These are phyloP conservation scores for Tolypocladium cylindrosporum DNA, from an alignment of 2,329 filamentous ascomycete species.

Conservation along the genomic window DNA sequence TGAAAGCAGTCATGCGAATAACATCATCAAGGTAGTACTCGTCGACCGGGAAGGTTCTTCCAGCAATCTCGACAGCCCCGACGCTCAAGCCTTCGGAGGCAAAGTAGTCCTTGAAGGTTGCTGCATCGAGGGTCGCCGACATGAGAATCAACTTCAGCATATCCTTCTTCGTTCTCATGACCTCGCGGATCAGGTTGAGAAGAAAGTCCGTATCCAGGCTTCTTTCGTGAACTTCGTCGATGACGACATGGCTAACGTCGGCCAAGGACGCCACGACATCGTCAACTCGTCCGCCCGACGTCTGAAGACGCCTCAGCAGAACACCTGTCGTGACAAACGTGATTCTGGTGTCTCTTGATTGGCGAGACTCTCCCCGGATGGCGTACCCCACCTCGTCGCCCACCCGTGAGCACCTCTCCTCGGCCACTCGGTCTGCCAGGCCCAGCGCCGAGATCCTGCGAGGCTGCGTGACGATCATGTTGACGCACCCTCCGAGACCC, in stretches of 20 bases:
- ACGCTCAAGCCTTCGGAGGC: constrained; percentile 56
- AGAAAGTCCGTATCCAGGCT: constrained; percentile 93
- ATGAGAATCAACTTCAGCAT: constrained; percentile 86
- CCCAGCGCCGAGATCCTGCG: constrained; percentile 89
- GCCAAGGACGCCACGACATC: constrained; percentile 74
- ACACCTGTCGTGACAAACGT: constrained; percentile 96
- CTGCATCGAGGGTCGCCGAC: constrained; percentile 90
- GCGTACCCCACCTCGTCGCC: constrained; percentile 86
- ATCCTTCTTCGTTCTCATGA: constrained; percentile 63
- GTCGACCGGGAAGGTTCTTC: constrained; percentile 79
- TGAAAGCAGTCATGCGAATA: constrained; percentile 67
- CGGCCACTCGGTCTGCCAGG: constrained; percentile 86
- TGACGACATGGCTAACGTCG: constrained; percentile 88
- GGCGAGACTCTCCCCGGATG: constrained; percentile 82
- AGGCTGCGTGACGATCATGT: constrained; percentile 93
- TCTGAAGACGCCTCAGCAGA: constrained; percentile 80
- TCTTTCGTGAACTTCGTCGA: constrained; percentile 94
- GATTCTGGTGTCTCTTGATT: constrained; percentile 67
- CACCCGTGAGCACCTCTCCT: constrained; percentile 73
- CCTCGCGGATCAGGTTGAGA: constrained; percentile 75
- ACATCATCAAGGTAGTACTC: constrained; percentile 89
- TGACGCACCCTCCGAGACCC: constrained; percentile 65
- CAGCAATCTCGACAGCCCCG: constrained; percentile 75
- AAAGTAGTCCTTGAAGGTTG: constrained; percentile 80
- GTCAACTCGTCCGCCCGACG: constrained; percentile 68